These are phyloP conservation scores for Crucibulum laeve DNA, from an alignment of 768 basidiomycete species.

Conservation along the genomic window DNA sequence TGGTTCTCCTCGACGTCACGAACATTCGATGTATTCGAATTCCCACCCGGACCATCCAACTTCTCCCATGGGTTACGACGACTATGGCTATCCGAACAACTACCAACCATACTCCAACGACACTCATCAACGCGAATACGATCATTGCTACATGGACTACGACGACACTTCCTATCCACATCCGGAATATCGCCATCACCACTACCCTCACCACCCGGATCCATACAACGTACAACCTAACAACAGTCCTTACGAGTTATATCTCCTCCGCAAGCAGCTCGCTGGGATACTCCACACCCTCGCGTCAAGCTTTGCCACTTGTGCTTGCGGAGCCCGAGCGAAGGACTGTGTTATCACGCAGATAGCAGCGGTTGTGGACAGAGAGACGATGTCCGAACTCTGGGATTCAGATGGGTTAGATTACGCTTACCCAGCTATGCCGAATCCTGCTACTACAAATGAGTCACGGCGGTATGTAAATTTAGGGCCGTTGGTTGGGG, in stretches of 20 bases:
- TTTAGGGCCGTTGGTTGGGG: constrained; percentile 62
- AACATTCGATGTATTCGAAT: too few relatives aligned
- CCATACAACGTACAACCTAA: constrained; percentile 18
- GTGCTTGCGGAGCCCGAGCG: constrained; percentile 64
- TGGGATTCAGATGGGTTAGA: not conserved
- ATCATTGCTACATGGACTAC: too few relatives aligned
- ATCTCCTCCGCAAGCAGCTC: constrained; percentile 60
- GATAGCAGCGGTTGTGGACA: constrained; percentile 61
- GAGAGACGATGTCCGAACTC: constrained; percentile 4
- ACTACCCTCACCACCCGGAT: constrained; percentile 3
- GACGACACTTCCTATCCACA: too few relatives aligned
- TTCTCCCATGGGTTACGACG: too few relatives aligned
- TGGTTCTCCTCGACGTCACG: too few relatives aligned
- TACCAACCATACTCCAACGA: too few relatives aligned
- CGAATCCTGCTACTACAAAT: not conserved
- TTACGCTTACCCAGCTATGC: too few relatives aligned
- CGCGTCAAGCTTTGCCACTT: constrained; percentile 67
- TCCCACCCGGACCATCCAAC: too few relatives aligned
- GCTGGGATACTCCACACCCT: constrained; percentile 67
- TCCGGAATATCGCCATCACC: too few relatives aligned
- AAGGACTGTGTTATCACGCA: constrained; percentile 58
- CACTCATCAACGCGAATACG: too few relatives aligned
- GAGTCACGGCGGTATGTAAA: constrained; percentile 23
- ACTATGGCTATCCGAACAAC: too few relatives aligned
- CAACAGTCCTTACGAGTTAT: constrained; percentile 39